These are phyloP conservation scores for Boechera retrofracta DNA, from an alignment of 345 rosid genomes.

Conservation along the genomic window DNA sequence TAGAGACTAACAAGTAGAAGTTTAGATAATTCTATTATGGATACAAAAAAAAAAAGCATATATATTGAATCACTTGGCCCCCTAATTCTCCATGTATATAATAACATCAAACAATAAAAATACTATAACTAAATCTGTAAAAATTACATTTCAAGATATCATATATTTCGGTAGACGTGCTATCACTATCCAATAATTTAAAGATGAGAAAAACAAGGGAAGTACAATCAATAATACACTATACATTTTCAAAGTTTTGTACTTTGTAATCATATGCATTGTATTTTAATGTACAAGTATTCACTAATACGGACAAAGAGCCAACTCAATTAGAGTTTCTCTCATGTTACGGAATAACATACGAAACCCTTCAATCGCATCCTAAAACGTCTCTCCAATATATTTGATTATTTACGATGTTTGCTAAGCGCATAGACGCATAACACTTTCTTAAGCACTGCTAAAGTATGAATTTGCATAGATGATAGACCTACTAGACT, in stretches of 20 bases:
- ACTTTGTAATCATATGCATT: conserved; percentile 1
- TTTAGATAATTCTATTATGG: neutral
- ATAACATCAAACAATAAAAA: conserved; percentile 13
- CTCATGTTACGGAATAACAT: neutral
- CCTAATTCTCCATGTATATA: neutral
- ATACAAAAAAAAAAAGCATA: neutral
- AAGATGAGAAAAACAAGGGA: conserved; percentile 15
- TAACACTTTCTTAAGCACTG: too few relatives aligned
- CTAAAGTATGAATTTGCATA: too few relatives aligned
- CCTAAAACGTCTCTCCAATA: neutral
- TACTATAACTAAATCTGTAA: neutral
- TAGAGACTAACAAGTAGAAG: neutral
- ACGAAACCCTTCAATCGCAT: neutral
- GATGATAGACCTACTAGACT: too few relatives aligned
- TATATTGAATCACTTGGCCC: neutral
- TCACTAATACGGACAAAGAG: conserved; percentile 19
- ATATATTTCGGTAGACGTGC: conserved; percentile 26
- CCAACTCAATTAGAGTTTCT: conserved; percentile 17
- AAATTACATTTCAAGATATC: conserved; percentile 7
- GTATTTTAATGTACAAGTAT: neutral
- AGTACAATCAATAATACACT: conserved; percentile 4
- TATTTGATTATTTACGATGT: too few relatives aligned
- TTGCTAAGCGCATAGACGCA: too few relatives aligned
- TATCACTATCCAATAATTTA: conserved; percentile 25
- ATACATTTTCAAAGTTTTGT: neutral